Conservation (phyloP, 164 flowering plant genomes). For the Kingdonia uniflora region DNA sequence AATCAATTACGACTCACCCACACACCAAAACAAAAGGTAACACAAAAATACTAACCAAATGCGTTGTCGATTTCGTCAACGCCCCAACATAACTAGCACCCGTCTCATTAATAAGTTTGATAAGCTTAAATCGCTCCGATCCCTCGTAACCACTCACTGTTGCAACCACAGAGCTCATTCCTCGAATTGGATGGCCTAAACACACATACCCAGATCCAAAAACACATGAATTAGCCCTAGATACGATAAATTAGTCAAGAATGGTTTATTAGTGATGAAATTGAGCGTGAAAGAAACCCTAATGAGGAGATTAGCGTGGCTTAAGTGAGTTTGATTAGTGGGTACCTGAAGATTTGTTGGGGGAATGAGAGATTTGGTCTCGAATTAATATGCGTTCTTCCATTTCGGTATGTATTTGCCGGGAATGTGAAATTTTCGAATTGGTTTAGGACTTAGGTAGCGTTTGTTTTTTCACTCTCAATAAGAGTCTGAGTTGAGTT, state of each 20-base stretch:
- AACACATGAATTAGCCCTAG: no score
- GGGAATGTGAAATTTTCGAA: constrained; percentile 12
- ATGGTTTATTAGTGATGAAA: no score
- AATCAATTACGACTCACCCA: not conserved
- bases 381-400: constrained; percentile 2
- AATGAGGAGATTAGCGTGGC: no score
- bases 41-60: constrained; percentile 45
- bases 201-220: no score
- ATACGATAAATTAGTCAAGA: no score
- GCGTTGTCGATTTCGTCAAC: constrained; percentile 58
- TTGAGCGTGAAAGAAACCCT: no score
- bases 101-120: constrained; percentile 58
- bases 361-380: not conserved
- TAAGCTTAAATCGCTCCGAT: constrained; percentile 65
- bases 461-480: no score
- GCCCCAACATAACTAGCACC: constrained; percentile 88
- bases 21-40: not conserved
- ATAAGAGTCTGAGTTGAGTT: no score
- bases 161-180: constrained; percentile 75
- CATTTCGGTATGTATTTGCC: constrained; percentile 4
- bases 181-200: constrained; percentile 17
- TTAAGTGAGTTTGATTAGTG: no score
- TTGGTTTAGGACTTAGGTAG: no score
- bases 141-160: constrained; percentile 92
- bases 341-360: constrained; percentile 8